A percentile compares a stretch with the other conserved stretches of the same genome.
phyloP scores from a whole-genome alignment of 768 basidiomycete species.

The Amanita rimosa region DNA sequence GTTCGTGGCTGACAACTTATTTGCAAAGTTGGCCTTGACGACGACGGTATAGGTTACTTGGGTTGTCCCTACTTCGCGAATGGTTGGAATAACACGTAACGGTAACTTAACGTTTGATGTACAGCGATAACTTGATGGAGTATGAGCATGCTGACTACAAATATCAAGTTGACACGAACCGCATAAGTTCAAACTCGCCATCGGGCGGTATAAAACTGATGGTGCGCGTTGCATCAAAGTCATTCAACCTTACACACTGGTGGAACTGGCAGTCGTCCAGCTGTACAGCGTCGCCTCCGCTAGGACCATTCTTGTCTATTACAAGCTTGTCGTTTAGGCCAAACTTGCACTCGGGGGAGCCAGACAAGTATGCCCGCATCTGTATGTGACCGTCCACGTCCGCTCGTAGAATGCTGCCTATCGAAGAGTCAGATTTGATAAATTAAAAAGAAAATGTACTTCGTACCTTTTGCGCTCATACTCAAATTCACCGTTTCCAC shows the following conservation, averaged over 20 bases:
- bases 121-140: conserved; percentile 68
- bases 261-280: conserved; percentile 98
- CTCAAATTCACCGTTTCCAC: conserved; percentile 93
- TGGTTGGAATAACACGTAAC: conserved; percentile 77
- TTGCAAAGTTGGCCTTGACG: conserved; percentile 80
- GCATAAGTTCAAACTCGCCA: conserved; percentile 98
- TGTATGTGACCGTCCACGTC: conserved; percentile 97
- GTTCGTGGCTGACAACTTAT: conserved; percentile 88
- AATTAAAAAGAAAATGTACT: neutral
- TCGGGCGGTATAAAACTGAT: conserved; percentile 98
- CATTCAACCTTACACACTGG: conserved; percentile 91
- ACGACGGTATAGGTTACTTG: conserved; percentile 87
- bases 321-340: conserved; percentile 98
- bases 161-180: conserved; percentile 31
- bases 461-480: conserved; percentile 91
- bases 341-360: conserved; percentile 98
- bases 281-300: conserved; percentile 75
- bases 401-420: conserved; percentile 84
- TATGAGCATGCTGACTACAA: neutral
- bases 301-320: conserved; percentile 73
- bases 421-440: neutral
- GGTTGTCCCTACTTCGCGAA: conserved; percentile 86
- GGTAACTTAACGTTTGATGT: conserved; percentile 96
- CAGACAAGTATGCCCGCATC: conserved; percentile 95
- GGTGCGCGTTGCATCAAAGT: conserved; percentile 87